These are phyloP conservation scores for Plasmodium fragile DNA, from an alignment of 169 alveolate species.

Conservation along the genomic window DNA sequence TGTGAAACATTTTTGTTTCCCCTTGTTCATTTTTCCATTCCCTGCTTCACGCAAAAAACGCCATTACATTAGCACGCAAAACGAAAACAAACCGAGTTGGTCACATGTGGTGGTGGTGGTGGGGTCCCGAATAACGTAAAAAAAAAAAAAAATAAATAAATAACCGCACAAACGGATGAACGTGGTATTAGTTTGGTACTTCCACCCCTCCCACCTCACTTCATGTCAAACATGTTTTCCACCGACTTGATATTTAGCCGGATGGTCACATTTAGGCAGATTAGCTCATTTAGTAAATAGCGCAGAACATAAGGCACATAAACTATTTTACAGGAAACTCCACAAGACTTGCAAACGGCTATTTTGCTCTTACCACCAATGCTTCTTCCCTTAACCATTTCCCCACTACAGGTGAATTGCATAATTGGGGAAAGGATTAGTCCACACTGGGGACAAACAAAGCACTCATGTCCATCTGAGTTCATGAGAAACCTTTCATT, in stretches of 20 bases:
- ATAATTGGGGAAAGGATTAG: slow-evolving; percentile 93
- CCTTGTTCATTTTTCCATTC: neutral
- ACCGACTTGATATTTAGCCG: slow-evolving; percentile 79
- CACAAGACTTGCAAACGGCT: slow-evolving; percentile 92
- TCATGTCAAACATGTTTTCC: slow-evolving; percentile 64
- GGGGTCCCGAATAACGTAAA: neutral
- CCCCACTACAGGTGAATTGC: slow-evolving; percentile 83
- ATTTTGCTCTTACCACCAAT: slow-evolving; percentile 76
- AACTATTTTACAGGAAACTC: slow-evolving; percentile 89
- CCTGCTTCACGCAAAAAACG: neutral
- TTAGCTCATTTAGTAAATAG: slow-evolving; percentile 93
- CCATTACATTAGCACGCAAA: neutral
- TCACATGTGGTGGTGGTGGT: neutral
- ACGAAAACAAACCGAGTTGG: neutral
- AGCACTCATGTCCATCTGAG: slow-evolving; percentile 98
- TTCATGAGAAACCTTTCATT: slow-evolving; percentile 98
- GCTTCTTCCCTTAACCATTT: slow-evolving; percentile 63
- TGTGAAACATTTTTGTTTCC: neutral
- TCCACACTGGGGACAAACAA: slow-evolving; percentile 99
- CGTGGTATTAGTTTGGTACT: neutral
- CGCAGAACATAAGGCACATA: slow-evolving; percentile 94
- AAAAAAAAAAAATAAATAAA: neutral
- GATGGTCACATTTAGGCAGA: slow-evolving; percentile 92
- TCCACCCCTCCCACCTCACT: slow-evolving; percentile 4
- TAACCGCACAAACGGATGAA: neutral